Evolutionary conservation across 2,329 filamentous ascomycete species (phyloP).

Genomic region (Penicillium sclerotiorum): DNA sequence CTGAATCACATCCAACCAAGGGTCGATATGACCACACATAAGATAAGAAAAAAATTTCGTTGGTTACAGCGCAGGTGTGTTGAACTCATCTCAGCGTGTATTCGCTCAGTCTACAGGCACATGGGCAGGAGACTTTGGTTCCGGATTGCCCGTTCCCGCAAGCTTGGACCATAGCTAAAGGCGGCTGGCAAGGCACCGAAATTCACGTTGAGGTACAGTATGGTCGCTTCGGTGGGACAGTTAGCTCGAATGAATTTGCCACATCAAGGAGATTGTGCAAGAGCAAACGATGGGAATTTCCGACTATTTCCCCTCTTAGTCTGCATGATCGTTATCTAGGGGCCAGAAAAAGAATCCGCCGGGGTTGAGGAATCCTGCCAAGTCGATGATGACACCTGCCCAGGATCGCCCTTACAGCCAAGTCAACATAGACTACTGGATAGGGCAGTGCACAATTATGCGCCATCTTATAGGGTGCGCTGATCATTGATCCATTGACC

Average conservation of each 20-base stretch:
- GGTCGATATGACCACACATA: too few relatives aligned
- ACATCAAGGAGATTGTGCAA: too few relatives aligned
- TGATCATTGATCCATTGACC: constrained; percentile 11
- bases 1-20: too few relatives aligned
- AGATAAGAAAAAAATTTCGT: too few relatives aligned
- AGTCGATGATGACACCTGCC: constrained; percentile 7
- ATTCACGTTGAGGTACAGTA: too few relatives aligned
- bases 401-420: constrained; percentile 8
- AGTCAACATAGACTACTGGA: neutral
- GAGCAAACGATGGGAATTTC: too few relatives aligned
- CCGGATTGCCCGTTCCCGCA: neutral
- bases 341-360: constrained; percentile 7
- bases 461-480: constrained; percentile 6
- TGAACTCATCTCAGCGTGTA: neutral
- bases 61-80: too few relatives aligned
- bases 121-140: neutral
- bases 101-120: neutral
- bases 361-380: constrained; percentile 9
- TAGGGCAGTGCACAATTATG: neutral
- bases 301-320: neutral
- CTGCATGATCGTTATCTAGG: constrained; percentile 3
- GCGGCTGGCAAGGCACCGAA: neutral
- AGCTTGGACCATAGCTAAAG: constrained; percentile 7
- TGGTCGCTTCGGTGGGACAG: too few relatives aligned
- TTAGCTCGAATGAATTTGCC: neutral